Evolutionary conservation across 106 monocot genomes (phyloP), one percentile per base, ranked within the genome.

Genomic region (Iris macrosiphon): DNA sequence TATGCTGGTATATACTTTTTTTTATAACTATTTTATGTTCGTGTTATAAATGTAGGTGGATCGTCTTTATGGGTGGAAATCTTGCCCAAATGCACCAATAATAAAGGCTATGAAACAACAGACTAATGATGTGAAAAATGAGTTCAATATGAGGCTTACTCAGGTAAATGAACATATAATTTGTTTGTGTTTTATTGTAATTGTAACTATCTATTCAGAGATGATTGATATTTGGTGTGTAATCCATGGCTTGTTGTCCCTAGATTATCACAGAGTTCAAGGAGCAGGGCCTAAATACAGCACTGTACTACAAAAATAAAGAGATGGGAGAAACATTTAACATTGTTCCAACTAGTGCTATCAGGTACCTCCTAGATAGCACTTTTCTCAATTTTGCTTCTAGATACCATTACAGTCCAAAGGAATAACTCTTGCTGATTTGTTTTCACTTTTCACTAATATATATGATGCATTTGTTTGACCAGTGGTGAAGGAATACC

Each of bases 281-380:
- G 69, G 86, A 83, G 59, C 90, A 98, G 60, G 96, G 96, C 21
- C 37, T 98, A 58, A 98, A 98, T 62, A 98, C 96, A 30, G 82
- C 82, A 62, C 55, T 98, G 11, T 98, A 98, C 62, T 98, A 90
- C 57, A 98, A 98, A 73, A 90, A 98, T 45, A 91, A 72, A 74
- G 85, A 98, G 13, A 87, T 83, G 86, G 90, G 80, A 34, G 96
- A 98, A 69, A 89, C 89, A 45, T 98, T 52, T 71, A 90, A 76
- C 48, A 98, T 98, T 72, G 87, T 98, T 49, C 96, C 96, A 15
- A 98, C 96, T 52, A 98, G 96, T 83, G 96, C 96, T 53, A 69
- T 86, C 37, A 98, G 79, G 96, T 98, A 85, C 32, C 45, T 48
- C 56, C 27, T 29, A 1, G 15, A 19, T 50, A 15, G 29, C 10